Evolutionary conservation across 495 filamentous ascomycete species (phyloP).

Genomic region (Articulospora tetracladia): DNA sequence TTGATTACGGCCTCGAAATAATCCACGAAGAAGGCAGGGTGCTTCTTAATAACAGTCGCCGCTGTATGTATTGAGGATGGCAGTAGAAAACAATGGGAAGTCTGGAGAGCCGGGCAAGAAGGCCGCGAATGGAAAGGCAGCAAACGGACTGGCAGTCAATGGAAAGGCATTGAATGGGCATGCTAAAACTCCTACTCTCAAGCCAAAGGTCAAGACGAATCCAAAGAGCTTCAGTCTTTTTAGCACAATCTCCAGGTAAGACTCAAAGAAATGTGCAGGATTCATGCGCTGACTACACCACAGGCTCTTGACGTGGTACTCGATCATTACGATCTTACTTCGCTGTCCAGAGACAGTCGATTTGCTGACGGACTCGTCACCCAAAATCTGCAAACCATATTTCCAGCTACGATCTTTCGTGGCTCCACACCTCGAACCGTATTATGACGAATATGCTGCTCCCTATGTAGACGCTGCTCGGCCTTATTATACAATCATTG

Average conservation of each 20-base stretch:
- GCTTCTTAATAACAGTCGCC: background rate
- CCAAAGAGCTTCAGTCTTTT: constrained; percentile 44
- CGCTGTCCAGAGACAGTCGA: constrained; percentile 72
- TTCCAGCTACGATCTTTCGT: constrained; percentile 64
- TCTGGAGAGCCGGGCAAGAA: constrained; percentile 19
- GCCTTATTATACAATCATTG: constrained; percentile 68
- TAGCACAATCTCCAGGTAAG: constrained; percentile 61
- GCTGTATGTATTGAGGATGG: constrained; percentile 25
- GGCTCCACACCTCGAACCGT: constrained; percentile 75
- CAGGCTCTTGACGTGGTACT: constrained; percentile 84
- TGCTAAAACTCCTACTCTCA: constrained; percentile 14
- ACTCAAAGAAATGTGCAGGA: background rate
- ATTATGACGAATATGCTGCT: constrained; percentile 79
- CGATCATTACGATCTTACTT: constrained; percentile 72
- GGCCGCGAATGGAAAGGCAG: background rate
- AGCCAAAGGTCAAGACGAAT: constrained; percentile 13
- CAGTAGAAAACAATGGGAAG: constrained; percentile 19
- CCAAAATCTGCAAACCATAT: constrained; percentile 81
- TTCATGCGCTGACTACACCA: constrained; percentile 5
- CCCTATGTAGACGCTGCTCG: constrained; percentile 74
- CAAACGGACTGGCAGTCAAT: background rate
- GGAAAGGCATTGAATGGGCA: constrained; percentile 15
- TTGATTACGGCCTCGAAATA: background rate
- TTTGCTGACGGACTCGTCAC: constrained; percentile 64
- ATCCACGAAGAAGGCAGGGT: background rate